Evolutionary conservation across 176 grass and related monocot genomes (phyloP).

Genomic region (Oryza nivara): DNA sequence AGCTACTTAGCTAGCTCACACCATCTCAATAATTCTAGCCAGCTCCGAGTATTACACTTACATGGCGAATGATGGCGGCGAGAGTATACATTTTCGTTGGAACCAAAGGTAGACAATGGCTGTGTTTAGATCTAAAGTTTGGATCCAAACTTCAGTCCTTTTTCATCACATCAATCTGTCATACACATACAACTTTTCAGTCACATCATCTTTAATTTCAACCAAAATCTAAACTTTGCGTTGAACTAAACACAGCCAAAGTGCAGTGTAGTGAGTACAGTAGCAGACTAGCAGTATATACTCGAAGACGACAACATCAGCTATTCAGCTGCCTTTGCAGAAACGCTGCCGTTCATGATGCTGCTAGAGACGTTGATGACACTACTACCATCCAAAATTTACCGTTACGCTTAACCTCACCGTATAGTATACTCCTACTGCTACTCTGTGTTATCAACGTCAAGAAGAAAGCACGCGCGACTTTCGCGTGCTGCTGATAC

Average conservation of each 20-base stretch:
- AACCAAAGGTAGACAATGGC: conserved; percentile 16
- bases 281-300: neutral
- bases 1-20: neutral
- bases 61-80: neutral
- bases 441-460: neutral
- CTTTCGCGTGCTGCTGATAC: neutral
- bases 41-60: neutral
- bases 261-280: neutral
- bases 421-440: neutral
- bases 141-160: too few species aligned
- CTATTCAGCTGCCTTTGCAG: neutral
- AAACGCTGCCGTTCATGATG: neutral
- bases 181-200: too few species aligned
- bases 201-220: too few species aligned
- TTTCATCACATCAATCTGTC: too few species aligned
- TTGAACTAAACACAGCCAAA: too few species aligned
- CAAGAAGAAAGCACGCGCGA: neutral
- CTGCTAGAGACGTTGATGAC: neutral
- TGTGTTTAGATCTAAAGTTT: too few species aligned
- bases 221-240: too few species aligned
- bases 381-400: neutral
- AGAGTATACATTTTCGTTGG: conserved; percentile 1
- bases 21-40: neutral
- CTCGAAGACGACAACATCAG: neutral
- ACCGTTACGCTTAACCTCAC: neutral